Evolutionary conservation across 495 filamentous ascomycete genomes (phyloP).

Genomic region (Penicillium longicatenatum): DNA sequence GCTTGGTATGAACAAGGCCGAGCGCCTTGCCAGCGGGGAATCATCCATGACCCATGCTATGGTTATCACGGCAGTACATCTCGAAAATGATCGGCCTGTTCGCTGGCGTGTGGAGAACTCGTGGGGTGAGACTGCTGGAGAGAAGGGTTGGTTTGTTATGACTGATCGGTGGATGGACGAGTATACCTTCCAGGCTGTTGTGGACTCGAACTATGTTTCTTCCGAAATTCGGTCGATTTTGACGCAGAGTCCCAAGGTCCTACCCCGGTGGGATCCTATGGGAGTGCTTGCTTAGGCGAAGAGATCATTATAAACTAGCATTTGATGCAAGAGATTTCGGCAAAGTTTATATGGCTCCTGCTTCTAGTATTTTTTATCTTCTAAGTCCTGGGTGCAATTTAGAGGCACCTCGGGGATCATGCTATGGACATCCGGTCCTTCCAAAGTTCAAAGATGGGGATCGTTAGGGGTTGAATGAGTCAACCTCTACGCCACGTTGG

Average conservation of each 20-base stretch:
- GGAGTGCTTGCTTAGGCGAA: constrained; percentile 63
- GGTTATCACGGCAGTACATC: constrained; percentile 82
- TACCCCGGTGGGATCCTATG: constrained; percentile 89
- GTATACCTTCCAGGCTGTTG: constrained; percentile 86
- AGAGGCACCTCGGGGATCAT: too few relatives aligned
- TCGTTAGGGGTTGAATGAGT: too few relatives aligned
- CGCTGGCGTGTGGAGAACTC: constrained; percentile 86
- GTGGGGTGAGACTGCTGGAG: constrained; percentile 69
- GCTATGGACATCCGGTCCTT: too few relatives aligned
- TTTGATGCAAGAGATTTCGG: neutral
- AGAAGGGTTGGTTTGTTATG: constrained; percentile 86
- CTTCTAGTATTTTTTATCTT: too few relatives aligned
- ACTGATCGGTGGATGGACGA: constrained; percentile 84
- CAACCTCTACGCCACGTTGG: too few relatives aligned
- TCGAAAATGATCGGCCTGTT: constrained; percentile 63
- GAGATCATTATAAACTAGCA: neutral
- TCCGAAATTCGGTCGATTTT: constrained; percentile 69
- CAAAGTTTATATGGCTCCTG: neutral
- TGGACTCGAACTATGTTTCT: constrained; percentile 68
- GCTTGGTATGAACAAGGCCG: constrained; percentile 71
- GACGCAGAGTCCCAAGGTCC: constrained; percentile 63
- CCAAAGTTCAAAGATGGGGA: too few relatives aligned
- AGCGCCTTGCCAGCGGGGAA: constrained; percentile 69
- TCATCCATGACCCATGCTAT: constrained; percentile 87
- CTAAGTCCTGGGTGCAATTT: too few relatives aligned